Conservation (phyloP, 352 stramenopile species). For the Globisporangium carolinianum region DNA sequence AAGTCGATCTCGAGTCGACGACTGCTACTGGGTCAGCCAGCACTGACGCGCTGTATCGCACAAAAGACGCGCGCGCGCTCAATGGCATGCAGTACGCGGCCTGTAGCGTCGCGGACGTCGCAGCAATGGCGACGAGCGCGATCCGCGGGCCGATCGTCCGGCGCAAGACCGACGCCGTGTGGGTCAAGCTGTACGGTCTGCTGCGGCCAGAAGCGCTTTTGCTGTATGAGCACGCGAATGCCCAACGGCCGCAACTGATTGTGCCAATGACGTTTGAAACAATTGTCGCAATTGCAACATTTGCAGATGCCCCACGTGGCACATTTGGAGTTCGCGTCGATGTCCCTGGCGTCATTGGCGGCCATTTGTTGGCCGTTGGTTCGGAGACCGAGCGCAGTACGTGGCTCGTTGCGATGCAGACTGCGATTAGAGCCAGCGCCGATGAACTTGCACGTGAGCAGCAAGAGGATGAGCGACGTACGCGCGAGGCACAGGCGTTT, state of each 20-base stretch:
- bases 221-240: conserved; percentile 55
- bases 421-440: conserved; percentile 40
- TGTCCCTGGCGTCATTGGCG: conserved; percentile 48
- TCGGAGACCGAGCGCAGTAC: conserved; percentile 69
- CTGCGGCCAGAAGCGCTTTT: conserved; percentile 63
- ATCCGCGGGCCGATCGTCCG: conserved; percentile 57
- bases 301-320: conserved; percentile 41
- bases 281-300: conserved; percentile 30
- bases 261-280: conserved; percentile 67
- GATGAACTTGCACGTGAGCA: conserved; percentile 31
- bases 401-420: conserved; percentile 75
- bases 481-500: conserved; percentile 52
- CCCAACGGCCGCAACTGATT: conserved; percentile 62
- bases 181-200: conserved; percentile 64
- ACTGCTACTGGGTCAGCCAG: conserved; percentile 4
- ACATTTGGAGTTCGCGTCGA: conserved; percentile 58
- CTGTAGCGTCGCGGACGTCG: conserved; percentile 53
- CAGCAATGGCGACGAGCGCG: conserved; percentile 65
- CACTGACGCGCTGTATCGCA: conserved; percentile 39
- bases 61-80: conserved; percentile 40
- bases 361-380: conserved; percentile 46
- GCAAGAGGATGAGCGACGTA: conserved; percentile 44
- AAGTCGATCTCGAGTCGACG: conserved; percentile 45
- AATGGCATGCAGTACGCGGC: conserved; percentile 82
- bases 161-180: conserved; percentile 63